phyloP scores from a whole-genome alignment of 1,284 basidiomycete species.

The Naganishia liquefaciens region DNA sequence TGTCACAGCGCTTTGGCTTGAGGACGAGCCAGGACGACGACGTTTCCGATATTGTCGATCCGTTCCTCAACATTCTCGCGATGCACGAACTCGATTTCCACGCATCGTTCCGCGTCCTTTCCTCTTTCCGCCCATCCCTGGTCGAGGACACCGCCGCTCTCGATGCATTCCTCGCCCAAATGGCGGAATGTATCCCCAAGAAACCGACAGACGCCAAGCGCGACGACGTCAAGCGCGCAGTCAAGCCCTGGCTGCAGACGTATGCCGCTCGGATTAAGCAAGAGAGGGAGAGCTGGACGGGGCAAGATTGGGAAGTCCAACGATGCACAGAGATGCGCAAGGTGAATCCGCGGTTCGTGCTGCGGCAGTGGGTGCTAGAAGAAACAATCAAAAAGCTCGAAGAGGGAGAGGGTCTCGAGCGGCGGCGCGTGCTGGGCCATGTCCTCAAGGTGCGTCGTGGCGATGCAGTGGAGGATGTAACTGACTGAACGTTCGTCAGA shows the following conservation, averaged over 20 bases:
- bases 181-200: slow-evolving; percentile 56
- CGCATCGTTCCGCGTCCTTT: slow-evolving; percentile 71
- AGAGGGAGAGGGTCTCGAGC: slow-evolving; percentile 61
- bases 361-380: slow-evolving; percentile 90
- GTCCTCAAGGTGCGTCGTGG: slow-evolving; percentile 65
- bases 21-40: slow-evolving; percentile 61
- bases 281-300: slow-evolving; percentile 51
- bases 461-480: neutral
- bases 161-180: slow-evolving; percentile 57
- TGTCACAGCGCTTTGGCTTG: slow-evolving; percentile 71
- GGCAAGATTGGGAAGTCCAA: slow-evolving; percentile 41
- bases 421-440: slow-evolving; percentile 65
- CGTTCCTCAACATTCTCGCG: slow-evolving; percentile 70
- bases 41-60: slow-evolving; percentile 62
- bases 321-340: slow-evolving; percentile 49
- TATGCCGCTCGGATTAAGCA: slow-evolving; percentile 65
- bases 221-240: slow-evolving; percentile 55
- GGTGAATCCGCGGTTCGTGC: slow-evolving; percentile 80
- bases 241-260: slow-evolving; percentile 66
- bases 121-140: slow-evolving; percentile 63
- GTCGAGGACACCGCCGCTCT: slow-evolving; percentile 42
- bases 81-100: slow-evolving; percentile 77
- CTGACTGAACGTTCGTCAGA: slow-evolving; percentile 55
- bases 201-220: slow-evolving; percentile 57
- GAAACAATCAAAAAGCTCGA: slow-evolving; percentile 77